Evolutionary conservation across 2,329 filamentous ascomycete species (phyloP), one percentile per base, ranked within the genome.

Genomic region (Apiospora aurea): DNA sequence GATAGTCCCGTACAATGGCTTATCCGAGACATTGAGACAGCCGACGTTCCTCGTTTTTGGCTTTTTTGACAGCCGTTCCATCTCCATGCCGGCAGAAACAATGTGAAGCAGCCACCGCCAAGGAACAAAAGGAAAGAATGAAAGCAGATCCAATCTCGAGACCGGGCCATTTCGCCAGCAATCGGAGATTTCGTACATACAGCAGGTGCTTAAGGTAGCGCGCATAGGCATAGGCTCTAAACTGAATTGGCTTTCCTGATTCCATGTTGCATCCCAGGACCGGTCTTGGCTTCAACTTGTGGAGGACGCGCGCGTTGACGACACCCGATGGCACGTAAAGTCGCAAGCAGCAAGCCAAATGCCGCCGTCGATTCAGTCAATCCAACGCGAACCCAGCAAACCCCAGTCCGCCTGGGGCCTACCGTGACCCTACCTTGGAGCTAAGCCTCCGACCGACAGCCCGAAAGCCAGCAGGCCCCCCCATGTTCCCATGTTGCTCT

Each of bases 1-100:
- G 51, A 38, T 24, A 41, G 24, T 8, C 11, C 57, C 29, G 11
- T 64, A 14, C 34, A 64, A 64, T 64, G 21, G 57, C 57, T 41
- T 64, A 64, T 64, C 34, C 57, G 57, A 64, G 57, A 64, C 57
- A 64, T 64, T 64, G 57, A 64, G 57, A 61, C 57, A 64, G 34
- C 57, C 57, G 29, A 13, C 29, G 29, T 64, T 38, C 53, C 21
- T 38, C 18, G 21, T 34, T 38, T 41, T 29, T 64, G 18, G 57
- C 57, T 64, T 64, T 18, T 41, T 41, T 64, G 57, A 64, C 57
- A 64, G 57, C 57, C 57, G 53, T 38, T 38, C 26, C 53, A 16
- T 21, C 24, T 29, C 49, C 49, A 11, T 47, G 18, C 10, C 49
- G 49, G 49, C 49, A 24, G 49, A 24, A 26, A 26, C 49, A 51